These are phyloP conservation scores for Yamadazyma endophytica DNA, from an alignment of 805 yeast species.

Conservation along the genomic window DNA sequence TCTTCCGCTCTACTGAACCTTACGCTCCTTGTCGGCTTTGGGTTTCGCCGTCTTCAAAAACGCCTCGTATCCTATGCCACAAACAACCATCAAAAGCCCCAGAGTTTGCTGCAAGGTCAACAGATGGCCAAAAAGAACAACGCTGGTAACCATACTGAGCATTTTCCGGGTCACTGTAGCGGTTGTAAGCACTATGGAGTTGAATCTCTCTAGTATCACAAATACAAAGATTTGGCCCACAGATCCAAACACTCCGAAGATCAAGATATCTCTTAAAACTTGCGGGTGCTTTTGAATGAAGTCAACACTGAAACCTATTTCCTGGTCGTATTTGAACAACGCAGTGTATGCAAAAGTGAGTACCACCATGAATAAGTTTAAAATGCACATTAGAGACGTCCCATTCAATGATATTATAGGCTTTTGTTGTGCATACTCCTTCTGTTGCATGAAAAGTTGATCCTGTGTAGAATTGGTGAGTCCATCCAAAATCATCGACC, in stretches of 20 bases:
- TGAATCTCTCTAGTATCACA: slow-evolving; percentile 75
- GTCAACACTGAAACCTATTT: slow-evolving; percentile 43
- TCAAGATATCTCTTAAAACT: slow-evolving; percentile 54
- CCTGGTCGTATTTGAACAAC: slow-evolving; percentile 37
- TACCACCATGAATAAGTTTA: slow-evolving; percentile 41
- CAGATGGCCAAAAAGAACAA: slow-evolving; percentile 78
- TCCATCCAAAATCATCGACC: slow-evolving; percentile 81
- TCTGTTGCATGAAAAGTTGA: slow-evolving; percentile 55
- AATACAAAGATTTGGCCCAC: slow-evolving; percentile 94
- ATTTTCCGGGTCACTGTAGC: slow-evolving; percentile 95
- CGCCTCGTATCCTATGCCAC: slow-evolving; percentile 83
- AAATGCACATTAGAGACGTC: slow-evolving; percentile 79
- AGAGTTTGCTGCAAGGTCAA: slow-evolving; percentile 65
- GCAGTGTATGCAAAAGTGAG: slow-evolving; percentile 49
- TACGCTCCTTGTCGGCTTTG: not conserved
- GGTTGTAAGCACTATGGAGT: slow-evolving; percentile 80
- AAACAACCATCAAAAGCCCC: slow-evolving; percentile 77
- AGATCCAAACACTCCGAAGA: slow-evolving; percentile 78
- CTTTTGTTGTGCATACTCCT: no score
- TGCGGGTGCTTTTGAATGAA: slow-evolving; percentile 52
- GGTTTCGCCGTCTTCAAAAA: slow-evolving; percentile 17
- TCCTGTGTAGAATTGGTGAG: slow-evolving; percentile 93
- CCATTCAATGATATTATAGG: slow-evolving; percentile 52
- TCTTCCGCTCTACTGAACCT: slow-evolving; percentile 1
- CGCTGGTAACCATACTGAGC: slow-evolving; percentile 91